Percentiles rank a stretch among this genome's conserved stretches.
phyloP scores from a whole-genome alignment of 108 stramenopile species.

The Fragilariopsis cylindrus region DNA sequence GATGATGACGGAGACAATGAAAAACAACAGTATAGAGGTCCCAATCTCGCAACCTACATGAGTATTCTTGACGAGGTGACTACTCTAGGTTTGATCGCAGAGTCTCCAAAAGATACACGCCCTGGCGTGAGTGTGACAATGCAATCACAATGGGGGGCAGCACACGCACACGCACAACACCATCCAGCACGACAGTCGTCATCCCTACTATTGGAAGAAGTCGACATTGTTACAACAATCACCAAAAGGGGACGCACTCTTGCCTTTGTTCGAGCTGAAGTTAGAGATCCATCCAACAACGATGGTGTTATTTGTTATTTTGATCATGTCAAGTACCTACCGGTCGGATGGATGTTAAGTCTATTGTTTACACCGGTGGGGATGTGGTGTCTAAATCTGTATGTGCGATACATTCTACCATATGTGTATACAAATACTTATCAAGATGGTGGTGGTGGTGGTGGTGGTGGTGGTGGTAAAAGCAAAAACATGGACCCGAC shows the following conservation, averaged over 20 bases:
- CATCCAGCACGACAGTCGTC: neutral
- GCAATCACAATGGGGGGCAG: conserved; percentile 12
- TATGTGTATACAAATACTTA: neutral
- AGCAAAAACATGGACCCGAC: neutral
- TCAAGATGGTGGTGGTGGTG: neutral
- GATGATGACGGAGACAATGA: too few relatives aligned
- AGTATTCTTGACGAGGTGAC: conserved; percentile 15
- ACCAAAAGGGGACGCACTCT: conserved; percentile 11
- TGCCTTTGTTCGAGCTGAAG: conserved; percentile 10
- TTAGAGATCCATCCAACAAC: conserved; percentile 9
- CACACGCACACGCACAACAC: neutral
- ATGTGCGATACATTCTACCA: neutral
- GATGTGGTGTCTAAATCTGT: conserved; percentile 2
- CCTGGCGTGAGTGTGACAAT: conserved; percentile 17
- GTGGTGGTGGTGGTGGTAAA: neutral
- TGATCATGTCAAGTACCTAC: conserved; percentile 13
- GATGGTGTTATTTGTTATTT: conserved; percentile 12
- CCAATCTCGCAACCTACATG: conserved; percentile 9
- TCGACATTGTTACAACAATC: conserved; percentile 16
- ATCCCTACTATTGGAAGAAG: neutral
- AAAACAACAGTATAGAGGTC: too few relatives aligned
- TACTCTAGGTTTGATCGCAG: neutral
- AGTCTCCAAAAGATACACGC: neutral
- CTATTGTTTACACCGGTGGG: conserved; percentile 9
- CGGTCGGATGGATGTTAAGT: neutral